Evolutionary conservation across 75 land plant species (phyloP).

Genomic region (Pinus tabuliformis): DNA sequence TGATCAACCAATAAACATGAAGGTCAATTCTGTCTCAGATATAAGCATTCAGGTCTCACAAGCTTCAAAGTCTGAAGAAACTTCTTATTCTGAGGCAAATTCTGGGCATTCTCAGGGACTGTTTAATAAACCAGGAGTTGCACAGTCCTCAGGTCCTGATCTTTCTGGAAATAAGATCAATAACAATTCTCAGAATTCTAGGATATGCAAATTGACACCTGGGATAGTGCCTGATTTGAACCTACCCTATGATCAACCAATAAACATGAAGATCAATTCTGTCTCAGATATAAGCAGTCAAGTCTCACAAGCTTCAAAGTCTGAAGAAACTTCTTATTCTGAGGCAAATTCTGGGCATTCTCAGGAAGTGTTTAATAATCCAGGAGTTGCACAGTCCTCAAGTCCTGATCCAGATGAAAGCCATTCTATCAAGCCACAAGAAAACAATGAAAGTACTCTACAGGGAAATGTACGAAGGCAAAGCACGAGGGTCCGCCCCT

Average conservation of each 20-base stretch:
- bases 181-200: too few species aligned
- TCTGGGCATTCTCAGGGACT: too few species aligned
- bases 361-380: neutral
- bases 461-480: constrained; percentile 24
- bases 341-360: neutral
- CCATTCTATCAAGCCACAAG: neutral
- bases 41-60: too few species aligned
- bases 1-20: too few species aligned
- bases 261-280: neutral
- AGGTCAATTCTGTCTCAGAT: too few species aligned
- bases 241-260: neutral
- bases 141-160: too few species aligned
- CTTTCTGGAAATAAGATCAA: too few species aligned
- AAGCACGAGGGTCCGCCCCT: constrained; percentile 52
- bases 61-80: too few species aligned
- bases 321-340: neutral
- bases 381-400: neutral
- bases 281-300: neutral
- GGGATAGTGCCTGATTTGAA: neutral
- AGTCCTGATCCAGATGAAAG: neutral
- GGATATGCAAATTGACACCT: too few species aligned
- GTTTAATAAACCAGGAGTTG: too few species aligned
- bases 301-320: neutral
- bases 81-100: too few species aligned
- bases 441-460: neutral